These are phyloP conservation scores for Albugo laibachii DNA, from an alignment of 352 stramenopile genomes.

Conservation along the genomic window DNA sequence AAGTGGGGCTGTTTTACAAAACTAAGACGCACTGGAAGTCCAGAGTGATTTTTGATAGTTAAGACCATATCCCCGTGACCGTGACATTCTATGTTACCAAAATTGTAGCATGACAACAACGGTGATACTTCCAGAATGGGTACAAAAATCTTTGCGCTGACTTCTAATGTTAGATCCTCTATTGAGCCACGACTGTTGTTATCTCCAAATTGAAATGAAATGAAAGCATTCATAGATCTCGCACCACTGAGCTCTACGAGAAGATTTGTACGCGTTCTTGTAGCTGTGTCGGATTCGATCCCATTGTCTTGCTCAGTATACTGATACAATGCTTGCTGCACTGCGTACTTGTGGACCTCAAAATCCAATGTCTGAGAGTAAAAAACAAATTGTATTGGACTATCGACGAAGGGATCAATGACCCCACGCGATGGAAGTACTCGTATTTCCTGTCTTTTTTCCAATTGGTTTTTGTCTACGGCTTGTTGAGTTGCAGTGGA, in stretches of 20 bases:
- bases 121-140: slow-evolving; percentile 28
- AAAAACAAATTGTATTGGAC: slow-evolving; percentile 25
- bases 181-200: slow-evolving; percentile 11
- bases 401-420: slow-evolving; percentile 37
- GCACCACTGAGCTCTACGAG: neutral
- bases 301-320: neutral
- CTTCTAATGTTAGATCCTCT: slow-evolving; percentile 61
- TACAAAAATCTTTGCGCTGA: slow-evolving; percentile 32
- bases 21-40: slow-evolving; percentile 35
- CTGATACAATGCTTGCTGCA: neutral
- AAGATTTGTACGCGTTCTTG: neutral
- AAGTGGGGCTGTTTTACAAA: slow-evolving; percentile 69
- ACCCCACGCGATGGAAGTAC: slow-evolving; percentile 29
- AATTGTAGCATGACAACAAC: slow-evolving; percentile 26
- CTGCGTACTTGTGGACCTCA: slow-evolving; percentile 11
- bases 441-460: slow-evolving; percentile 43
- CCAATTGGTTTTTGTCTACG: slow-evolving; percentile 43
- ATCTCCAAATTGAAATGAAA: slow-evolving; percentile 46
- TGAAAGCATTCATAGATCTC: slow-evolving; percentile 27
- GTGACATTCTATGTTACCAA: slow-evolving; percentile 65
- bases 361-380: slow-evolving; percentile 19
- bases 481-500: neutral
- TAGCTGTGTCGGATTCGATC: neutral
- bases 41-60: slow-evolving; percentile 60
- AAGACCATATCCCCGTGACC: slow-evolving; percentile 71